phyloP scores from a whole-genome alignment of 2,329 filamentous ascomycete species.

The Verticillium nonalfalfae region DNA sequence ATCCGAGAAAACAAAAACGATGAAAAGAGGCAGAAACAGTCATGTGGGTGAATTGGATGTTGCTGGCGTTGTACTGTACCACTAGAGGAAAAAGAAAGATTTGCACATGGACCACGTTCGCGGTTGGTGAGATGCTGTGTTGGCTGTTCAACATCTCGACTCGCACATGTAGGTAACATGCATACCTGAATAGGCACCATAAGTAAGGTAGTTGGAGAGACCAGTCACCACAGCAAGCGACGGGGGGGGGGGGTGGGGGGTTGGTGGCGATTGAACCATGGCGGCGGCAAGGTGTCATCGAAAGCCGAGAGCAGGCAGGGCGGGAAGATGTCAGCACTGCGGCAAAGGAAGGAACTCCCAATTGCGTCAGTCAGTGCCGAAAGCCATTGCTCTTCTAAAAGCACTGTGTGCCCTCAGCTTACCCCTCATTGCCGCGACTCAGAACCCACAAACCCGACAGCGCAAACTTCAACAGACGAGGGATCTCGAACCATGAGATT shows the following conservation, averaged over 20 bases:
- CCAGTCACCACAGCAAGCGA: no score
- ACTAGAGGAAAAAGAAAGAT: conserved; percentile 5
- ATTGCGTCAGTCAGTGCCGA: background rate
- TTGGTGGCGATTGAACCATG: background rate
- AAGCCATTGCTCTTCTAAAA: background rate
- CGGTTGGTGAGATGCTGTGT: background rate
- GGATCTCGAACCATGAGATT: no score
- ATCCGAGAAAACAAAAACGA: background rate
- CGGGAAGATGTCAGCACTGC: background rate
- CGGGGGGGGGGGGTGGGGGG: no score
- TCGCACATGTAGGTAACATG: background rate
- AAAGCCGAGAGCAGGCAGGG: background rate
- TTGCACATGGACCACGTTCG: background rate
- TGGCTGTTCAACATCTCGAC: background rate
- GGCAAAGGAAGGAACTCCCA: background rate
- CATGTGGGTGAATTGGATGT: background rate
- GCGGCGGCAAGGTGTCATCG: background rate
- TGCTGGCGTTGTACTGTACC: conserved; percentile 6
- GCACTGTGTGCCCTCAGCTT: background rate
- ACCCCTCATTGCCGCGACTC: background rate
- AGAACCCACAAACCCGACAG: no score
- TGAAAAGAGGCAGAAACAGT: background rate
- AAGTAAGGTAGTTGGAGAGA: no score
- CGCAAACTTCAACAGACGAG: no score
- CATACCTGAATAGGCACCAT: no score